These are phyloP conservation scores for Hymenoscyphus fructigenus DNA, from an alignment of 2,329 filamentous ascomycete species.

Conservation along the genomic window DNA sequence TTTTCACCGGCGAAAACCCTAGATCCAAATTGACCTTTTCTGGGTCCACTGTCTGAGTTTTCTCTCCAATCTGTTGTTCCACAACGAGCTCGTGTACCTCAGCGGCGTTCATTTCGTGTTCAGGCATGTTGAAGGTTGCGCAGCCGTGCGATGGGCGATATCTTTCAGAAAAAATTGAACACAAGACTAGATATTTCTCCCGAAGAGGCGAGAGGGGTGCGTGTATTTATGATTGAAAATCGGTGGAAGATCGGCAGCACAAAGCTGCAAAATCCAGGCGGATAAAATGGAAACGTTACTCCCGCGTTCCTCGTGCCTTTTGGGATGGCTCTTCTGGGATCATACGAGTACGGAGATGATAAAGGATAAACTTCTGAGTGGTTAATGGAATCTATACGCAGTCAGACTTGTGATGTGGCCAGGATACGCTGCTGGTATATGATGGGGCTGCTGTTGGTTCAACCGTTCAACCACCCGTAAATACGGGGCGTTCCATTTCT, in stretches of 20 bases:
- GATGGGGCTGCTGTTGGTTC: background rate
- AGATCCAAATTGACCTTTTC: slow-evolving; percentile 21
- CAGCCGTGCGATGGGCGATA: background rate
- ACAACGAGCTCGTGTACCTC: slow-evolving; percentile 22
- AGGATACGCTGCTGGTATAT: background rate
- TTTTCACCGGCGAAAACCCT: slow-evolving; percentile 15
- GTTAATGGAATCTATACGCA: background rate
- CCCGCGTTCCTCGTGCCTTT: slow-evolving; percentile 1
- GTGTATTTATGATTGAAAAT: background rate
- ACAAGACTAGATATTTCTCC: background rate
- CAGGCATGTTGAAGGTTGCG: slow-evolving; percentile 19
- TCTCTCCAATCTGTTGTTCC: slow-evolving; percentile 17
- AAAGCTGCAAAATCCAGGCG: slow-evolving; percentile 1
- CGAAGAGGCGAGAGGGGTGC: background rate
- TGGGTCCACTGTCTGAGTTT: slow-evolving; percentile 10
- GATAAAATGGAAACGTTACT: slow-evolving; percentile 7
- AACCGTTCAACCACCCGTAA: background rate
- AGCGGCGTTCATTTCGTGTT: slow-evolving; percentile 25
- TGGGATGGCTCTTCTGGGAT: background rate
- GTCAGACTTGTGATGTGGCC: background rate
- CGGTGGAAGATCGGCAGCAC: background rate
- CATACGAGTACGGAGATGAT: background rate
- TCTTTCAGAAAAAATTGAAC: background rate
- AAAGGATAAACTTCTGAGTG: slow-evolving; percentile 4
- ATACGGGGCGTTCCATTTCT: background rate